Percentiles rank a stretch among this genome's conserved stretches.
Conservation (phyloP, 2,329 filamentous ascomycete genomes). For the Pestalotiopsis sp. region DNA sequence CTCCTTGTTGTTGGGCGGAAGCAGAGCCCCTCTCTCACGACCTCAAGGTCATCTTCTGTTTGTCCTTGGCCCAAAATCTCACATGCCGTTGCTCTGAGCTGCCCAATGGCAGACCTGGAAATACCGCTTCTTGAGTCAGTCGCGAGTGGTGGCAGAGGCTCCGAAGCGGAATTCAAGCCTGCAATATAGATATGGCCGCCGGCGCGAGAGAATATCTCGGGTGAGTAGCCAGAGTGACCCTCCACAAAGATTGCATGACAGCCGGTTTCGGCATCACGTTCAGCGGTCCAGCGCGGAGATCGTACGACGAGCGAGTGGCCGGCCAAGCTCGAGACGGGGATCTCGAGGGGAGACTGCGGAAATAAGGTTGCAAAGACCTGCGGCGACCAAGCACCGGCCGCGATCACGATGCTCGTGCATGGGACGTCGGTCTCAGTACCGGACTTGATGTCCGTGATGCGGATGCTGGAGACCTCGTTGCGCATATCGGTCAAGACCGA, state of each 20-base stretch:
- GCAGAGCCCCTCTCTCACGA: slow-evolving; percentile 69
- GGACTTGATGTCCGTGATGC: slow-evolving; percentile 46
- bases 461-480: slow-evolving; percentile 53
- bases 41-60: slow-evolving; percentile 50
- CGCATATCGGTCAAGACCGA: slow-evolving; percentile 52
- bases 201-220: slow-evolving; percentile 70
- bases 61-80: slow-evolving; percentile 46
- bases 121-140: slow-evolving; percentile 45
- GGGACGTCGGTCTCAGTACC: slow-evolving; percentile 55
- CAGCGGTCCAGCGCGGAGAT: slow-evolving; percentile 54
- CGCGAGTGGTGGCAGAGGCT: slow-evolving; percentile 62
- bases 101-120: slow-evolving; percentile 47
- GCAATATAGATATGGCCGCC: slow-evolving; percentile 74
- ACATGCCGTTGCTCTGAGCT: slow-evolving; percentile 50
- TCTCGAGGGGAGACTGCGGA: slow-evolving; percentile 48
- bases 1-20: slow-evolving; percentile 70
- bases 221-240: slow-evolving; percentile 56
- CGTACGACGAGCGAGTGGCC: slow-evolving; percentile 73
- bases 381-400: slow-evolving; percentile 73
- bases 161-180: slow-evolving; percentile 65
- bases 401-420: slow-evolving; percentile 67
- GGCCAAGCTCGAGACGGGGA: slow-evolving; percentile 65
- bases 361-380: slow-evolving; percentile 69
- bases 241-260: slow-evolving; percentile 73
- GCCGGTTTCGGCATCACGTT: slow-evolving; percentile 41